phyloP scores from a whole-genome alignment of 2,329 filamentous ascomycete genomes.

The Chaetomium globosum region DNA sequence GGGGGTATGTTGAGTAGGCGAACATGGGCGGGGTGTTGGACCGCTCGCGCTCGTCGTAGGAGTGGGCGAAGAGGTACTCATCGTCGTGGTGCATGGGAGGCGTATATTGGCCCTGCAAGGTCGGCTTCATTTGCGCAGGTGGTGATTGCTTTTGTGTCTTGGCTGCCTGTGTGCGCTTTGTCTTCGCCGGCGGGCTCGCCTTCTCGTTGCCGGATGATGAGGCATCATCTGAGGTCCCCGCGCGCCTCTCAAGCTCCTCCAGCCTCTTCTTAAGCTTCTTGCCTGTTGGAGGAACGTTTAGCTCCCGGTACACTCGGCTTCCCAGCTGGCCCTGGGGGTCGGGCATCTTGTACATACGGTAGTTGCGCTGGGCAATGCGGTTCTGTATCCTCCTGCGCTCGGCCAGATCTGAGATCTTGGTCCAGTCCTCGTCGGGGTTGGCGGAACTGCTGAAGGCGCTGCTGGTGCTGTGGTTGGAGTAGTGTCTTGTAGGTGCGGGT shows the following conservation, averaged over 20 bases:
- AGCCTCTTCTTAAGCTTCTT: constrained; percentile 91
- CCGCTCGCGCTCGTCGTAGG: constrained; percentile 66
- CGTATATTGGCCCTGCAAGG: constrained; percentile 59
- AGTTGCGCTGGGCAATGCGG: constrained; percentile 95
- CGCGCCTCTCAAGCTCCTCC: constrained; percentile 80
- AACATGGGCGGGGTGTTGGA: constrained; percentile 70
- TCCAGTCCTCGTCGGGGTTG: constrained; percentile 98
- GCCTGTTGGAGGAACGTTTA: constrained; percentile 54
- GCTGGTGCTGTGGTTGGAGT: constrained; percentile 75
- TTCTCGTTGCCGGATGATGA: constrained; percentile 40
- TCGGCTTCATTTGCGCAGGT: constrained; percentile 41
- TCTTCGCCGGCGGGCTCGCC: constrained; percentile 44
- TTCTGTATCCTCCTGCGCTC: constrained; percentile 95
- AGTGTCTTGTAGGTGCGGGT: constrained; percentile 60
- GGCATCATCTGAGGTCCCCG: constrained; percentile 51
- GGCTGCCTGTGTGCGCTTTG: constrained; percentile 49
- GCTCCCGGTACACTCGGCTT: constrained; percentile 20
- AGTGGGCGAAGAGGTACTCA: constrained; percentile 64
- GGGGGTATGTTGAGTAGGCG: constrained; percentile 66
- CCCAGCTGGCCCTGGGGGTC: background rate
- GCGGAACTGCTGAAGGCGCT: constrained; percentile 94
- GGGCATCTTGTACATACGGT: constrained; percentile 62
- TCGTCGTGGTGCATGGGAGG: constrained; percentile 64
- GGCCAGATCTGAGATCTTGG: constrained; percentile 95
- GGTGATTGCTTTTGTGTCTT: constrained; percentile 42